phyloP scores from a whole-genome alignment of 345 rosid species.

The Gossypium thurberi region DNA sequence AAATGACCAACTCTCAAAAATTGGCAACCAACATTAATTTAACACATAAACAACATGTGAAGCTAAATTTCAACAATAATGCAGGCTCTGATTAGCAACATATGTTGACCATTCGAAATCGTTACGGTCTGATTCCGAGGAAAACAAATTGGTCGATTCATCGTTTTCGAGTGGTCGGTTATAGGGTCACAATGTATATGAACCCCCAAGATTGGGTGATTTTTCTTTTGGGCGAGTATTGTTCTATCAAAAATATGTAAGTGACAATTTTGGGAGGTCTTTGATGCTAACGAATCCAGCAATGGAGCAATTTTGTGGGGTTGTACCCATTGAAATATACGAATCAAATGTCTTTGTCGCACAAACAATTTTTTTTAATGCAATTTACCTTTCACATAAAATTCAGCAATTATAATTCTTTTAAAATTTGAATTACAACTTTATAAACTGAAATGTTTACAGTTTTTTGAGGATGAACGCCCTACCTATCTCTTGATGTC shows the following conservation, averaged over 20 bases:
- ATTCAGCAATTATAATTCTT: no score
- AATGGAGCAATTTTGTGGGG: background rate
- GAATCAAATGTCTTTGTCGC: background rate
- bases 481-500: no score
- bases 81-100: background rate
- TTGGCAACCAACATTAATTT: background rate
- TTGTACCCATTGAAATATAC: background rate
- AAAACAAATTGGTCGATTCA: background rate
- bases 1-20: background rate
- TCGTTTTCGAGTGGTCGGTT: background rate
- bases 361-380: no score
- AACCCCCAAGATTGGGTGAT: conserved; percentile 1
- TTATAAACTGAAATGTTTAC: no score
- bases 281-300: conserved; percentile 3
- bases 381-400: no score
- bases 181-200: background rate
- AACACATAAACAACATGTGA: background rate
- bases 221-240: background rate
- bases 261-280: background rate
- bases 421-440: no score
- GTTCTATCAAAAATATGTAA: background rate
- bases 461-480: no score
- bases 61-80: background rate
- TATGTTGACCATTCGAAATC: background rate
- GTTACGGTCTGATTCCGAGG: background rate